Base-by-base conservation (phyloP, 495 filamentous ascomycete genomes). In the Aspergillus leporis region DNA sequence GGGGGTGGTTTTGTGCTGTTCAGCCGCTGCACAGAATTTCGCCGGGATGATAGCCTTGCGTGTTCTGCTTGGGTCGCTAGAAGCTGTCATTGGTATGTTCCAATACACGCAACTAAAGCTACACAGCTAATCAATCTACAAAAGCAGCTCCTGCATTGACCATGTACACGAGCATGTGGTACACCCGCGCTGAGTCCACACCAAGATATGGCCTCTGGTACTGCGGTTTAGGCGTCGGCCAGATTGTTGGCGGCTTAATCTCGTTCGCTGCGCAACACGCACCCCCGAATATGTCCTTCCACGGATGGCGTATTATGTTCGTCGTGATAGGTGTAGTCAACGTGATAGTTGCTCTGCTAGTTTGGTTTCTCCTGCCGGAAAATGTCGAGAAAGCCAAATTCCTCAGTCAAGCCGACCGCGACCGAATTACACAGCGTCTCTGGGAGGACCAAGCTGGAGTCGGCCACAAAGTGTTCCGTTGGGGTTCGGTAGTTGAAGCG, bases 141-240 rank as follows among this genome's bases (percentile, higher is more conserved):
- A 5, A 18, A 16, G 2, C 19, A 72, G 69, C 67, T 0, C 86
- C 86, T 14, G 80, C 77, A 2, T 68, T 88, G 38, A 83, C 82
- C 32, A 65, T 78, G 28, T 70, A 72, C 52, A 77, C 69, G 19
- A 76, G 74, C 56, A 75, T 70, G 70, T 90, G 85, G 85, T 90
- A 89, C 59, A 83, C 83, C 0, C 78, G 83, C 12, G 74, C 78
- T 1, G 86, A 90, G 64, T 81, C 86, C 58, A 82, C 85, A 0
- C 71, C 84, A 2, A 74, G 87, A 14, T 86, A 87, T 21, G 81
- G 80, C 4, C 74, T 85, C 14, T 90, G 87, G 87, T 90, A 87
- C 65, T 79, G 78, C 22, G 86, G 85, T 5, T 78, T 87, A 32
- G 87, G 86, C 0, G 55, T 81, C 10, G 87, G 83, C 1, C 87